phyloP scores from a whole-genome alignment of 768 basidiomycete genomes.

The Auricularia sp. region DNA sequence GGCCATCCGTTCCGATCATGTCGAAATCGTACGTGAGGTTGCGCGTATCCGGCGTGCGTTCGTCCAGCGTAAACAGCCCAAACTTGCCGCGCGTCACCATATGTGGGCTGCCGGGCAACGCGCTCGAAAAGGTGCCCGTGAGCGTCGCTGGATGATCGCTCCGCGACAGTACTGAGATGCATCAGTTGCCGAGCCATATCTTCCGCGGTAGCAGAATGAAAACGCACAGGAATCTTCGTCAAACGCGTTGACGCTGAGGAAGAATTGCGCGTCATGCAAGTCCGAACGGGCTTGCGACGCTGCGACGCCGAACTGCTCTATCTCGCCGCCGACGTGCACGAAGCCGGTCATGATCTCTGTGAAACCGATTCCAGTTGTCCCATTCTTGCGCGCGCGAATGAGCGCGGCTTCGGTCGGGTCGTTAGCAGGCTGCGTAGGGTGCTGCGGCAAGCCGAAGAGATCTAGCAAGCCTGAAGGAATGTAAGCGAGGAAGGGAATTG shows the following conservation, averaged over 20 bases:
- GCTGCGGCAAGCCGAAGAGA: not conserved
- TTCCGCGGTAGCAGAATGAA: not conserved
- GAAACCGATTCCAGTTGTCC: conserved; percentile 2
- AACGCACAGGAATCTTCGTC: conserved; percentile 2
- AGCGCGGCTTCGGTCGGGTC: not conserved
- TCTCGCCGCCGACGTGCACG: not conserved
- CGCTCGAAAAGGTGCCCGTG: not conserved
- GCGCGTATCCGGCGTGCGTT: conserved; percentile 1
- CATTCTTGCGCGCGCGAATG: not conserved
- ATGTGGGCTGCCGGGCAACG: not conserved
- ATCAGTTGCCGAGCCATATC: not conserved
- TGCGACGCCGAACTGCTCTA: not conserved
- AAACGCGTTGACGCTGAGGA: conserved; percentile 2
- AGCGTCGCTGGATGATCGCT: conserved; percentile 4
- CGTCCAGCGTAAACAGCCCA: conserved; percentile 4
- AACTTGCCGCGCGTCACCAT: conserved; percentile 3
- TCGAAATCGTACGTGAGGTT: conserved; percentile 6
- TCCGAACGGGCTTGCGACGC: not conserved
- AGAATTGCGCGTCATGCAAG: not conserved
- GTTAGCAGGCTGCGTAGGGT: not conserved
- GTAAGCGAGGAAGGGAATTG: not conserved
- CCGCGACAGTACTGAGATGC: not conserved
- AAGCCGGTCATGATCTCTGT: conserved; percentile 3
- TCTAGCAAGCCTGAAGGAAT: not conserved
- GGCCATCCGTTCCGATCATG: not conserved